Evolutionary conservation across 371 early-diverging fungal genomes (phyloP).

Genomic region (Syncephalastrum monosporum): DNA sequence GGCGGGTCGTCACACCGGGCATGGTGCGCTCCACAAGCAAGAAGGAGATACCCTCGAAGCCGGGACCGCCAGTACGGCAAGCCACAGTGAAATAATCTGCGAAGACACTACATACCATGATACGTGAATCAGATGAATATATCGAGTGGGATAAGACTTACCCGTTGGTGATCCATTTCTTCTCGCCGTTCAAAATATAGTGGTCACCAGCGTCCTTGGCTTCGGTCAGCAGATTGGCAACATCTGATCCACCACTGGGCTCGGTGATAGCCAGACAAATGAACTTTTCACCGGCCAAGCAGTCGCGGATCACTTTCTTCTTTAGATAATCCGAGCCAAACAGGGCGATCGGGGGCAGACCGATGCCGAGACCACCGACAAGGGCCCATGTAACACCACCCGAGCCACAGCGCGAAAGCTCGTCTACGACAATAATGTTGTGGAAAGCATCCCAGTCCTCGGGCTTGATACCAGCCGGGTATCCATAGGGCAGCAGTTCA

Average conservation of each 20-base stretch:
- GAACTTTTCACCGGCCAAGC: constrained; percentile 59
- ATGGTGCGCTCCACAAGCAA: constrained; percentile 76
- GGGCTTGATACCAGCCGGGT: constrained; percentile 48
- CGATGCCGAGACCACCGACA: constrained; percentile 64
- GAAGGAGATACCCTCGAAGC: constrained; percentile 83
- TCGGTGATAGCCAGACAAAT: constrained; percentile 73
- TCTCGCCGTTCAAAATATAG: constrained; percentile 83
- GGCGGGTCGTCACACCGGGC: constrained; percentile 81
- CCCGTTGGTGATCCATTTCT: constrained; percentile 90
- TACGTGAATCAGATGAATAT: neutral
- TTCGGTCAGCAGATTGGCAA: constrained; percentile 74
- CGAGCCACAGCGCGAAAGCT: constrained; percentile 81
- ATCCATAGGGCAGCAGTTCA: constrained; percentile 26
- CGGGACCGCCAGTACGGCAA: constrained; percentile 76
- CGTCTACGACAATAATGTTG: constrained; percentile 75
- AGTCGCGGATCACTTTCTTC: constrained; percentile 56
- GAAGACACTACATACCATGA: constrained; percentile 37
- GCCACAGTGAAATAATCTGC: constrained; percentile 74
- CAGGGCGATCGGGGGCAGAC: constrained; percentile 66
- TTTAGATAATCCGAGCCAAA: constrained; percentile 64
- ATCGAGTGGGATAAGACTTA: neutral
- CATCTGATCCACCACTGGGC: constrained; percentile 75
- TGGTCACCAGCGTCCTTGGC: constrained; percentile 60
- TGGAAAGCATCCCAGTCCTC: constrained; percentile 79
- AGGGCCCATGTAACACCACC: constrained; percentile 67